A percentile compares a stretch with the other conserved stretches of the same genome.
phyloP scores from a whole-genome alignment of 768 basidiomycete species.

The Lepiota brunneoincarnata region DNA sequence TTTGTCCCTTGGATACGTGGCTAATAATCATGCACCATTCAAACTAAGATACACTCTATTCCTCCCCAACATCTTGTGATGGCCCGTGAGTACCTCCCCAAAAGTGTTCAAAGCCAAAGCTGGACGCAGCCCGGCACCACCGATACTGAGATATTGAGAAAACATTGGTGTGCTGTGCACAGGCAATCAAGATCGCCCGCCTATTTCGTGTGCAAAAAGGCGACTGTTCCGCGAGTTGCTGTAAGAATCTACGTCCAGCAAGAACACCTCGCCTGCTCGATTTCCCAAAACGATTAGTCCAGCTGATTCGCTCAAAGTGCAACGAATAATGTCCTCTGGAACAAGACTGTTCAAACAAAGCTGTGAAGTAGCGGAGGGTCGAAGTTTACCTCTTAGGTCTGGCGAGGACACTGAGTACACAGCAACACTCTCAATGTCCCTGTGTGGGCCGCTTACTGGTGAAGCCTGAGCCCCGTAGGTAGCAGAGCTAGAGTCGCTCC shows the following conservation, averaged over 20 bases:
- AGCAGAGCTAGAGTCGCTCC: constrained; percentile 19
- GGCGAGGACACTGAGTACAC: constrained; percentile 33
- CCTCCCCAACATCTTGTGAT: no score
- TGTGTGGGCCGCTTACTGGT: background rate
- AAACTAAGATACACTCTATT: no score
- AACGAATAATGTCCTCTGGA: constrained; percentile 43
- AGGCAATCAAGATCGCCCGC: no score
- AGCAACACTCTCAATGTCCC: constrained; percentile 26
- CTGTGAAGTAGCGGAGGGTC: background rate
- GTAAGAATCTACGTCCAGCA: constrained; percentile 20
- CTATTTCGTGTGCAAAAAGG: no score
- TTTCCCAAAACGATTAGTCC: constrained; percentile 42
- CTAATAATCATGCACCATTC: no score
- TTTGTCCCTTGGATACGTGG: no score
- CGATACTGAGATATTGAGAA: no score
- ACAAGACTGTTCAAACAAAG: background rate
- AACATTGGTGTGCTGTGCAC: no score
- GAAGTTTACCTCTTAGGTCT: constrained; percentile 36
- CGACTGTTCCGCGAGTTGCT: no score
- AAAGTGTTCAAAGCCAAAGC: no score
- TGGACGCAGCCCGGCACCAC: no score
- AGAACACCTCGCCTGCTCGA: constrained; percentile 35
- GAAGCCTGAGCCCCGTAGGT: background rate
- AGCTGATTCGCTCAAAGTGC: constrained; percentile 42
- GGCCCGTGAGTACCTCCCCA: no score